Percentiles rank a stretch among this genome's conserved stretches.
These are phyloP conservation scores for Pythium rhizo-oryzae DNA, from an alignment of 352 stramenopile species.

Conservation along the genomic window DNA sequence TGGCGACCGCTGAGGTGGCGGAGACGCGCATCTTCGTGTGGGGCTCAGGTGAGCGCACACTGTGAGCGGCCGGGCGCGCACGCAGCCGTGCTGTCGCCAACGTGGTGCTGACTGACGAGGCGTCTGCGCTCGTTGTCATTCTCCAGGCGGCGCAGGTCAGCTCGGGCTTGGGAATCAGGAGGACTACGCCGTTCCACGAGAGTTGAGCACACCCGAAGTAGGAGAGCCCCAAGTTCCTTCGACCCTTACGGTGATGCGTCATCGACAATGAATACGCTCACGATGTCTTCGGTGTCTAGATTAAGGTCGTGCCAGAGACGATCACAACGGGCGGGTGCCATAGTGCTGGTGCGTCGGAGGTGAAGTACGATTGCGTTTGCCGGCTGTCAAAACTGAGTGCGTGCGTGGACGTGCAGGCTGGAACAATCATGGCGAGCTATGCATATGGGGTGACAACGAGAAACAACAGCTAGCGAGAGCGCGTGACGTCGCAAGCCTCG, in stretches of 20 bases:
- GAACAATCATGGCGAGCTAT: conserved; percentile 40
- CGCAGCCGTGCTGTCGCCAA: not conserved
- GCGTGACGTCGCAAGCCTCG: not conserved
- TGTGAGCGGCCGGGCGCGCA: not conserved
- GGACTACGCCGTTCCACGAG: conserved; percentile 61
- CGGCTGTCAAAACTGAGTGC: not conserved
- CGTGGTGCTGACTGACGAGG: not conserved
- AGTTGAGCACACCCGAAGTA: conserved; percentile 4
- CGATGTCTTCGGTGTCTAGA: not conserved
- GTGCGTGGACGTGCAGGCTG: not conserved
- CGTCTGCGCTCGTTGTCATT: not conserved
- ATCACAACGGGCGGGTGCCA: conserved; percentile 70
- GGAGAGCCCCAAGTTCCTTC: not conserved
- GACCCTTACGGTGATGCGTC: not conserved
- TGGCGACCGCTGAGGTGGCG: too few relatives aligned
- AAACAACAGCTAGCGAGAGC: conserved; percentile 41
- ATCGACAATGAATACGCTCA: not conserved
- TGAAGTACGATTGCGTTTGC: too few relatives aligned
- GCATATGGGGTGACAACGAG: conserved; percentile 73
- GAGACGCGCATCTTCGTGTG: conserved; percentile 37
- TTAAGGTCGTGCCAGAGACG: conserved; percentile 33
- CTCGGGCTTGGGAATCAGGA: conserved; percentile 56
- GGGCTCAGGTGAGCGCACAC: conserved; percentile 51
- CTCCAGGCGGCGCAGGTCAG: conserved; percentile 53
- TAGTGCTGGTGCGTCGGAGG: conserved; percentile 47